Evolutionary conservation across 768 basidiomycete species (phyloP), one percentile per base, ranked within the genome.

Genomic region (Cyclocybe aegerita): DNA sequence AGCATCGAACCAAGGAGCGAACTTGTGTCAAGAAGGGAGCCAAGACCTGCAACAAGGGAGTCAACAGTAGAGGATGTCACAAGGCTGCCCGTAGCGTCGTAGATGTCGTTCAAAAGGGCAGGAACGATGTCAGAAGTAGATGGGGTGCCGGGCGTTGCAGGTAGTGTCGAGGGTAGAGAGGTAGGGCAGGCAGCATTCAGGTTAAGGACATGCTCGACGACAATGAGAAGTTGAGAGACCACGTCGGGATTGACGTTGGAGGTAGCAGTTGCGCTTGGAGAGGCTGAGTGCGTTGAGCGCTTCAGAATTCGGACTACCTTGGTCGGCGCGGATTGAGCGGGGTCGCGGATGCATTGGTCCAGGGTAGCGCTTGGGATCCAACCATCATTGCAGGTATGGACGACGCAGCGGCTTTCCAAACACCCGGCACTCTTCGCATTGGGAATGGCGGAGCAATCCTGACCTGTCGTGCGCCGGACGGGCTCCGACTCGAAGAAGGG

Each of bases 371-470:
- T 61, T 6, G 63, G 62, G 15, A 60, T 44, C 65, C 66, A 70
- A 8, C 65, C 67, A 9, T 57, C 48, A 17, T 54, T 55, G 56
- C 69, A 71, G 14, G 61, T 53, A 8, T 54, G 56, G 30, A 70
- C 55, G 12, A 64, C 46, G 48, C 71, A 73, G 11, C 53, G 58
- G 31, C 59, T 59, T 2, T 62, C 43, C 10, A 54, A 53, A 45
- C 70, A 71, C 4, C 50, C 52, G 9, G 62, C 58, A 32, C 46
- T 48, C 31, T 61, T 39, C 12, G 57, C 61, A 11, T 68, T 57
- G n/a, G 62, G 52, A 32, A 70, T 63, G 43, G 46, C 52, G 11
- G 63, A 58, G 45, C 71, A 73, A 48, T 71, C 68, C 23, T 53
- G 48, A 17, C 67, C 71, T 29, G 35, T 43, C 17, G 29, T 14